Conservation (phyloP, 2,329 filamentous ascomycete species). For the Penicillium hesseltinei region DNA sequence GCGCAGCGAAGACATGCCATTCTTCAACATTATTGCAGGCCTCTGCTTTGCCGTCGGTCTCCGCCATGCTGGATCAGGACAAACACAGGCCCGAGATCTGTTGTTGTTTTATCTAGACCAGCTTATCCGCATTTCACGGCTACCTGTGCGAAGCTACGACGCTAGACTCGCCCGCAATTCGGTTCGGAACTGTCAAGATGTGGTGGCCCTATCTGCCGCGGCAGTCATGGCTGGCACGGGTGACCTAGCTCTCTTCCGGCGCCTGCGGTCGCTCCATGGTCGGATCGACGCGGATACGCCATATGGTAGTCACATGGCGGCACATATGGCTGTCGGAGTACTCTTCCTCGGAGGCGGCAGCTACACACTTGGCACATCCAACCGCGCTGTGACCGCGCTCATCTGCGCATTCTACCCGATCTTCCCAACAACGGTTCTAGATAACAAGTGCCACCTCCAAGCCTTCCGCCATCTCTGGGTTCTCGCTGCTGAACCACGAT, state of each 20-base stretch:
- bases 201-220: conserved; percentile 75
- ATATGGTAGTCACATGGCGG: conserved; percentile 90
- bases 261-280: conserved; percentile 83
- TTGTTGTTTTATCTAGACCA: conserved; percentile 81
- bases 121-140: conserved; percentile 72
- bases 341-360: conserved; percentile 92
- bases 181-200: conserved; percentile 85
- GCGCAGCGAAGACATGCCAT: conserved; percentile 79
- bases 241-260: conserved; percentile 78
- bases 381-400: conserved; percentile 80
- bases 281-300: conserved; percentile 78
- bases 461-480: conserved; percentile 98
- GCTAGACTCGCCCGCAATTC: conserved; percentile 78
- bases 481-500: conserved; percentile 83
- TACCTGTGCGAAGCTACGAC: conserved; percentile 69
- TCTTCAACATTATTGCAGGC: conserved; percentile 88
- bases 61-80: conserved; percentile 71
- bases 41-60: conserved; percentile 77
- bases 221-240: conserved; percentile 96
- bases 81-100: conserved; percentile 71
- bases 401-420: conserved; percentile 92
- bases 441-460: conserved; percentile 92
- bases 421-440: conserved; percentile 83
- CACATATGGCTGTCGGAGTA: conserved; percentile 85
- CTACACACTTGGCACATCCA: conserved; percentile 83